Base-by-base conservation (phyloP, 2,329 filamentous ascomycete genomes). In the Curvularia verruculosa region DNA sequence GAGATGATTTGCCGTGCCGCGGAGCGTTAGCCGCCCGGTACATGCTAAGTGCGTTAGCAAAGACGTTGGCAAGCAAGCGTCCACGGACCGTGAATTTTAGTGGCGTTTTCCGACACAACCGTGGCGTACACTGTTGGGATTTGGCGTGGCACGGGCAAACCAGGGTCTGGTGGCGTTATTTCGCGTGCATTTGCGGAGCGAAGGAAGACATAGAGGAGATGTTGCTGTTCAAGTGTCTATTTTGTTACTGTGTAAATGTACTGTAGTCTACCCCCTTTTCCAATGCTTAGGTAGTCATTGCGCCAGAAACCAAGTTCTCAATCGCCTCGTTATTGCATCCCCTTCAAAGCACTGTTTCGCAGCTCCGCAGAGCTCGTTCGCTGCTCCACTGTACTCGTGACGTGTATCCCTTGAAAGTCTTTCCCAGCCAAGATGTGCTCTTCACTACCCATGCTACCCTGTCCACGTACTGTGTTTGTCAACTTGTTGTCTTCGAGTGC, bases 361-460 rank as follows among this genome's bases (percentile, higher is more conserved):
- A 29, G 28, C 28, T 29, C 28, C 8, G 28, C 28, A 3, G 28
- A 29, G 28, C 54, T 56, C 4, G 54, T 44, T 29, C 49, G 37
- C 15, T 56, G 54, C 49, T 56, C 54, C 4, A 56, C 36, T 12
- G 49, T 56, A 13, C 49, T 53, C 15, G 54, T 56, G 13, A 56
- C 37, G 19, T 56, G 54, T 15, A 56, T 56, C 5, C 49, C 49
- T 12, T 36, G 29, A 3, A 18, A 43, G 21, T 43, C 54, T 31
- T 56, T 56, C 3, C 36, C 29, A 24, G 49, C 49, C 19, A 56
- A 19, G 10, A 56, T 53, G 29, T 48, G 47, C 34, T 56, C 49
- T 18, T 56, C 54, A 7, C 54, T 56, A 9, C 49, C 54, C 12
- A 19, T 12, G 39, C 28, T 53, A 15, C 54, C 37, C 46, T 53